Evolutionary conservation across 768 basidiomycete species (phyloP).

Genomic region (Boletus coccyginus): DNA sequence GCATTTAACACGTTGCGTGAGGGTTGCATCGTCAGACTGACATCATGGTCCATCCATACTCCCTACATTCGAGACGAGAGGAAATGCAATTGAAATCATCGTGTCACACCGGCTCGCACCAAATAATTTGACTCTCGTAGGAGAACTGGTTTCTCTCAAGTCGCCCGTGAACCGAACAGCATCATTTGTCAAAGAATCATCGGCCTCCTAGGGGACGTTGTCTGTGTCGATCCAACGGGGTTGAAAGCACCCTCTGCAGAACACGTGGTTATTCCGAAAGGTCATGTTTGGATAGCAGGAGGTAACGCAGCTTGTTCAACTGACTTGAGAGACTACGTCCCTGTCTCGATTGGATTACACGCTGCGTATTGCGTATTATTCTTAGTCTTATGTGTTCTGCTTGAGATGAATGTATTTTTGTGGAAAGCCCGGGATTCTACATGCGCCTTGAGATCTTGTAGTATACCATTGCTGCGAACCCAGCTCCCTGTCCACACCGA

Average conservation of each 20-base stretch:
- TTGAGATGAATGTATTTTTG: neutral
- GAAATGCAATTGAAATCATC: slow-evolving; percentile 62
- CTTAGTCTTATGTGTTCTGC: neutral
- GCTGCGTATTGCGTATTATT: too few species aligned
- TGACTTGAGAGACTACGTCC: slow-evolving; percentile 92
- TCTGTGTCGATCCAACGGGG: slow-evolving; percentile 88
- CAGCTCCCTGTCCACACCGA: neutral
- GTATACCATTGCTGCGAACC: too few species aligned
- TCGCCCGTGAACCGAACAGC: slow-evolving; percentile 68
- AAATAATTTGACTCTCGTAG: slow-evolving; percentile 49
- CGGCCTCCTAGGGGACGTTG: slow-evolving; percentile 83
- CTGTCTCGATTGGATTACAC: slow-evolving; percentile 71
- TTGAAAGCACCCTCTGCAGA: slow-evolving; percentile 58
- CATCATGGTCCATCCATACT: slow-evolving; percentile 71
- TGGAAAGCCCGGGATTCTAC: neutral
- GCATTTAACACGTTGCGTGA: slow-evolving; percentile 12
- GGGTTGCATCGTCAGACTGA: slow-evolving; percentile 43
- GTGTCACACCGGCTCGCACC: slow-evolving; percentile 53
- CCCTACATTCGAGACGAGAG: slow-evolving; percentile 66
- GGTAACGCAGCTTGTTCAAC: slow-evolving; percentile 82
- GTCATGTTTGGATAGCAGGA: slow-evolving; percentile 88
- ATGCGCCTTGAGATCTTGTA: neutral
- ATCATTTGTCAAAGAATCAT: slow-evolving; percentile 87
- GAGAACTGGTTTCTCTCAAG: slow-evolving; percentile 71
- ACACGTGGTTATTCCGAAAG: slow-evolving; percentile 76